Conservation (phyloP, 257 asterid genomes). For the Nicotiana otophora region DNA sequence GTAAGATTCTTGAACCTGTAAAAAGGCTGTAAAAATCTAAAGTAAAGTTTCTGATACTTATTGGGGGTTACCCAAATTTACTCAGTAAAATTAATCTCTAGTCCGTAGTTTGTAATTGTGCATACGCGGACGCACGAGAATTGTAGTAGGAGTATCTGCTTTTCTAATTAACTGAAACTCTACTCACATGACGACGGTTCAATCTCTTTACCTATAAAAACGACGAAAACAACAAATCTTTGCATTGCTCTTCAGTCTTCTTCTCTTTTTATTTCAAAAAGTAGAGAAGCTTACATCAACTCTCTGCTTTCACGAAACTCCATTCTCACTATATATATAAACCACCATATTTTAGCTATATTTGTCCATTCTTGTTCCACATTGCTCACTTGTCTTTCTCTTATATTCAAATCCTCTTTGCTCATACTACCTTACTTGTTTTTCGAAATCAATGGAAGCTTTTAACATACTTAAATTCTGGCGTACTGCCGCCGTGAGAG, state of each 20-base stretch:
- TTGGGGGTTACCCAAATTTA: not conserved
- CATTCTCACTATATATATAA: too few species aligned
- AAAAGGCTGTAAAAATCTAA: not conserved
- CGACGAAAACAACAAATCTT: not conserved
- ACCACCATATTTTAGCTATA: not conserved
- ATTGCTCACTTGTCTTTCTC: too few species aligned
- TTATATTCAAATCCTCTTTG: not conserved
- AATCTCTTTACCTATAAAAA: not conserved
- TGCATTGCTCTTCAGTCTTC: not conserved
- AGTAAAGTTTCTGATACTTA: not conserved
- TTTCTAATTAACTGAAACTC: not conserved
- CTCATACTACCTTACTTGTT: too few species aligned
- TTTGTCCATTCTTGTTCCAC: not conserved
- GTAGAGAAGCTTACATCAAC: slow-evolving; percentile 1
- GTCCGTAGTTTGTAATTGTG: slow-evolving; percentile 4
- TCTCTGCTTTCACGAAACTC: not conserved
- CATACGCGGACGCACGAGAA: not conserved
- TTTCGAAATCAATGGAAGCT: slow-evolving; percentile 42
- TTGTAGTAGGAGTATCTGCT: too few species aligned
- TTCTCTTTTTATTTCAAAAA: not conserved
- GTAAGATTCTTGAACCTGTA: not conserved
- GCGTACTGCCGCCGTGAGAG: not conserved
- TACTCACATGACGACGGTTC: not conserved
- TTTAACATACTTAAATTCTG: slow-evolving; percentile 43
- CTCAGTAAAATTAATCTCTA: not conserved